A percentile compares a stretch with the other conserved stretches of the same genome.
These are phyloP conservation scores for Daldinia sp. DNA, from an alignment of 2,329 filamentous ascomycete genomes.

Conservation along the genomic window DNA sequence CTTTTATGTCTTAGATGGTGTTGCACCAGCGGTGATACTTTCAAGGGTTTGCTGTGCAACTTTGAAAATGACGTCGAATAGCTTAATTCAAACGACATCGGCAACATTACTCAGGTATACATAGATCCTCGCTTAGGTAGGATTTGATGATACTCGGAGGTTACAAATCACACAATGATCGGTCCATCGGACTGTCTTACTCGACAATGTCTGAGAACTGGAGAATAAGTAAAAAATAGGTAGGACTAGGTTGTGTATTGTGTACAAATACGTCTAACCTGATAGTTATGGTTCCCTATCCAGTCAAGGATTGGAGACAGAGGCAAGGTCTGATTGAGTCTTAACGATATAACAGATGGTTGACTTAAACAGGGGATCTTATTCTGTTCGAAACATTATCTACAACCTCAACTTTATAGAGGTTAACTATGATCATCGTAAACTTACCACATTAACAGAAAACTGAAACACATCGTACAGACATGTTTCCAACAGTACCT, in stretches of 20 bases:
- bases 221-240: neutral
- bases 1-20: conserved; percentile 5
- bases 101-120: neutral
- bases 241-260: neutral
- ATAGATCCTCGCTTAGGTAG: conserved; percentile 4
- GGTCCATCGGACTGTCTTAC: conserved; percentile 10
- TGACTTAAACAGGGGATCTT: too few relatives aligned
- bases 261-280: too few relatives aligned
- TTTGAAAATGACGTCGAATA: conserved; percentile 7
- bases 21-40: neutral
- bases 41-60: neutral
- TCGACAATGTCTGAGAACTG: neutral
- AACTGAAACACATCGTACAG: neutral
- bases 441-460: neutral
- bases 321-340: too few relatives aligned
- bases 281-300: neutral
- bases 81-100: conserved; percentile 8
- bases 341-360: too few relatives aligned
- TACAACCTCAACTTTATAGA: neutral
- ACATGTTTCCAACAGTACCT: neutral
- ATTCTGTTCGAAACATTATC: too few relatives aligned
- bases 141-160: neutral
- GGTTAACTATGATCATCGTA: neutral
- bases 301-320: too few relatives aligned
- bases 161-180: conserved; percentile 1